Base-by-base conservation (phyloP, 2,329 filamentous ascomycete species). In the Nothomitra cinnamomea region DNA sequence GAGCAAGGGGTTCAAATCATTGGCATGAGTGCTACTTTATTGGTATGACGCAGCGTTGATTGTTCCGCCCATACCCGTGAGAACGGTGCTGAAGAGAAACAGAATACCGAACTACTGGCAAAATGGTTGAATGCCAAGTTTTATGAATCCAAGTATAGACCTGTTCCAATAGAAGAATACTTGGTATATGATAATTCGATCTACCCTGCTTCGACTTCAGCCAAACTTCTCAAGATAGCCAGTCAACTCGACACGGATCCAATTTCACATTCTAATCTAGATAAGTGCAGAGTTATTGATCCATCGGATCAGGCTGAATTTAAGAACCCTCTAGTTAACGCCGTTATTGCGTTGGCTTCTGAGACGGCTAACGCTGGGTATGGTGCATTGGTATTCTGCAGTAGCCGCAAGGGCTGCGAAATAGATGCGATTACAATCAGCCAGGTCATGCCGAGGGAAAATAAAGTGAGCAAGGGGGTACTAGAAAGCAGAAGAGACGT, bases 21-120 rank as follows among this genome's bases (percentile, higher is more conserved):
- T 55, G 84, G 82, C 58, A 88, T 89, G 85, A 88, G 85, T 60
- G 85, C 85, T 3, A 88, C 85, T 0, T 70, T 89, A 48, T 80
- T 81, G 53, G 82, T 85, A 67, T 60, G 74, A 66, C 3, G 19
- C 48, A 36, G 4, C 15, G 15, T 52, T 17, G 7, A 10, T n/a
- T n/a, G n/a, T n/a, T n/a, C n/a, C n/a, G n/a, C n/a, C n/a, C n/a
- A n/a, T n/a, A n/a, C n/a, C n/a, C n/a, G 10, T 19, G 51, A 25
- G 10, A 8, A 5, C 42, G 22, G 12, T 28, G 41, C 57, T 61
- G 48, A n/a, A 17, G 21, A n/a, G 1, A 13, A 8, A 12, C 56
- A 85, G 81, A 87, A 88, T 61, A 82, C 83, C 51, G 73, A 79
- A 53, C 62, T 85, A 28, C 70, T 88, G 50, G 82, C 82, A 1